A percentile compares a stretch with the other conserved stretches of the same genome.
phyloP scores from a whole-genome alignment of 805 yeast species.

The Kodamaea hsintzibuensis region DNA sequence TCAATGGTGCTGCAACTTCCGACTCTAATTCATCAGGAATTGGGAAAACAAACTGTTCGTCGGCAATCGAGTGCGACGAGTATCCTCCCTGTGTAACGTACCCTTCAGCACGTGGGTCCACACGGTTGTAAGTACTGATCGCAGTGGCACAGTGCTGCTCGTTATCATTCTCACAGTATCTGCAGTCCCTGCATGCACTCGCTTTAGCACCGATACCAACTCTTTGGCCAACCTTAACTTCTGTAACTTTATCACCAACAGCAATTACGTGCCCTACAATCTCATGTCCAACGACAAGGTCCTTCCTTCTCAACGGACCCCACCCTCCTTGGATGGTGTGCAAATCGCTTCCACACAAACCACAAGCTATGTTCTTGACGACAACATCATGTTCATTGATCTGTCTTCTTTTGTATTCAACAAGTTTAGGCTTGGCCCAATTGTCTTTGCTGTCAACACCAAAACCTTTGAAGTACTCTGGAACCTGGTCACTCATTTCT shows the following conservation, averaged over 20 bases:
- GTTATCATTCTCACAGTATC: constrained; percentile 44
- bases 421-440: constrained; percentile 36
- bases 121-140: constrained; percentile 52
- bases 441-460: constrained; percentile 30
- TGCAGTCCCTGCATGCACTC: constrained; percentile 60
- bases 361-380: constrained; percentile 60
- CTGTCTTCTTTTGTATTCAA: constrained; percentile 28
- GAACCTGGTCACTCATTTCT: constrained; percentile 13
- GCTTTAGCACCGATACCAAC: constrained; percentile 80
- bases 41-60: constrained; percentile 46
- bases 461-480: constrained; percentile 35
- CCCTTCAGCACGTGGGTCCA: constrained; percentile 32
- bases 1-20: constrained; percentile 49
- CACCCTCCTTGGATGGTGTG: constrained; percentile 55
- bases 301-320: constrained; percentile 40
- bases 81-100: constrained; percentile 48
- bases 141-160: constrained; percentile 52
- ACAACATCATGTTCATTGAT: constrained; percentile 47
- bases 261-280: constrained; percentile 58
- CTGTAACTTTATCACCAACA: constrained; percentile 56
- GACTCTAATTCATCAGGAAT: constrained; percentile 49
- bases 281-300: constrained; percentile 61
- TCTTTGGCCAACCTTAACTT: constrained; percentile 63
- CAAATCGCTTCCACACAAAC: constrained; percentile 61
- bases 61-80: constrained; percentile 47